Percentiles rank a stretch among this genome's conserved stretches.
Conservation (phyloP, 345 rosid species). For the Rhizophora mangle region DNA sequence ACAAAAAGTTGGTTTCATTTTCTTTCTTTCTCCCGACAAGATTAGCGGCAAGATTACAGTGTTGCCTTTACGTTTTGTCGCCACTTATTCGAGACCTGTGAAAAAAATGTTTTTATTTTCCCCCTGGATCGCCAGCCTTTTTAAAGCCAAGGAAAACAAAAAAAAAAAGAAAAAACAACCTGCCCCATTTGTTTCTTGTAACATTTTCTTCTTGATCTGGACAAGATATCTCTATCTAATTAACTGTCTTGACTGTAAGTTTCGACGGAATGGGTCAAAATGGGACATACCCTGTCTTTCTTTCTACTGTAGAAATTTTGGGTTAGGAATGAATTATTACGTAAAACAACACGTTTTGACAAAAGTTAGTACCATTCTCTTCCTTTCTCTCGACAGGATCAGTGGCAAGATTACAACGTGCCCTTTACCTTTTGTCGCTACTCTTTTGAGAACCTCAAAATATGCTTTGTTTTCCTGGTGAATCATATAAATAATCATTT, state of each 20-base stretch:
- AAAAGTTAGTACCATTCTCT: not conserved
- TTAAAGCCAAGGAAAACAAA: no score
- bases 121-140: not conserved
- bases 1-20: no score
- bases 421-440: conserved; percentile 11
- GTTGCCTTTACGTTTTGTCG: no score
- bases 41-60: no score
- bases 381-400: conserved; percentile 3
- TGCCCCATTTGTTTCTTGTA: conserved; percentile 11
- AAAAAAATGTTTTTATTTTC: no score
- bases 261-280: not conserved
- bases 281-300: no score
- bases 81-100: no score
- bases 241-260: not conserved
- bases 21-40: no score
- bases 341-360: not conserved
- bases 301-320: not conserved
- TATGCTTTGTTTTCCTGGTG: not conserved
- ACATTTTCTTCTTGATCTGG: not conserved
- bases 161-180: conserved; percentile 15
- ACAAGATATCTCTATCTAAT: not conserved
- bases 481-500: not conserved
- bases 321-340: no score
- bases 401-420: conserved; percentile 7
- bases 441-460: not conserved